Percentiles rank a stretch among this genome's conserved stretches.
These are phyloP conservation scores for Penicillium sclerotigenum DNA, from an alignment of 2,329 filamentous ascomycete species.

Conservation along the genomic window DNA sequence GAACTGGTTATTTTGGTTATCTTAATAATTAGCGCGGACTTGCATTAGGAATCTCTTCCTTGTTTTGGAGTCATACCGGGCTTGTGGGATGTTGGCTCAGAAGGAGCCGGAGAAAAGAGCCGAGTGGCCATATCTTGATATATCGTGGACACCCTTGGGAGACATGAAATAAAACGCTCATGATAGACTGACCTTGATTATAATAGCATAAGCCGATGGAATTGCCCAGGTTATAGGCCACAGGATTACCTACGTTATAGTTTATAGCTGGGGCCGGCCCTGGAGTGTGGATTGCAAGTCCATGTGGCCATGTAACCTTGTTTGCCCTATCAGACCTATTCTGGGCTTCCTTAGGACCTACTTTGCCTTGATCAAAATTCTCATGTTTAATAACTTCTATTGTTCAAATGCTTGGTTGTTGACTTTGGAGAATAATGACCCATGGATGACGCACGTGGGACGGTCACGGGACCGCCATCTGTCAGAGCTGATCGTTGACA, in stretches of 20 bases:
- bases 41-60: not conserved
- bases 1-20: too few relatives aligned
- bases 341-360: not conserved
- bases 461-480: conserved; percentile 14
- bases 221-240: not conserved
- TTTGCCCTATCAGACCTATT: not conserved
- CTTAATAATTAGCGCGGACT: too few relatives aligned
- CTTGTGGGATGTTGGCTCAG: not conserved
- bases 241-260: not conserved
- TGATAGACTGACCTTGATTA: too few relatives aligned
- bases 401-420: not conserved
- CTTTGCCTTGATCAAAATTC: not conserved
- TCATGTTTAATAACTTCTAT: not conserved
- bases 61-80: not conserved
- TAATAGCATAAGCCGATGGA: not conserved
- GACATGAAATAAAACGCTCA: not conserved
- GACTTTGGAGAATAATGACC: not conserved
- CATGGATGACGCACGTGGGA: not conserved
- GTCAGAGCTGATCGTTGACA: not conserved
- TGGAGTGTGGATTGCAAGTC: not conserved
- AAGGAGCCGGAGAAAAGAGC: not conserved
- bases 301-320: conserved; percentile 7
- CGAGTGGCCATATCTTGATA: not conserved
- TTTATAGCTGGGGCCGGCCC: not conserved
- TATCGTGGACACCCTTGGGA: not conserved